phyloP scores from a whole-genome alignment of 306 rosid genomes.

The Vicia villosa region DNA sequence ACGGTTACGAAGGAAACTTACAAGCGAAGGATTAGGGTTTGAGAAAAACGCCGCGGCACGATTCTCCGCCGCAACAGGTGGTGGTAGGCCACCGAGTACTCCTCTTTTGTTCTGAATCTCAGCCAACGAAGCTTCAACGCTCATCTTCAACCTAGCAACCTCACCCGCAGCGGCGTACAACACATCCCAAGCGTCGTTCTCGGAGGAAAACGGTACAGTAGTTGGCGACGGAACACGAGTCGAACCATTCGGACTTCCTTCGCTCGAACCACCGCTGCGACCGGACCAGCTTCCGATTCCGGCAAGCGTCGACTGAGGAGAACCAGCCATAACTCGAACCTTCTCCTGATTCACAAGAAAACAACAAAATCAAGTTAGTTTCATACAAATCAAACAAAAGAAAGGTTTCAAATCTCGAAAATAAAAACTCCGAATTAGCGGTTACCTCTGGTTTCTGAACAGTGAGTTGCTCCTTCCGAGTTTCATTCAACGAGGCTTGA shows the following conservation, averaged over 20 bases:
- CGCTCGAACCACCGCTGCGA: conserved; percentile 53
- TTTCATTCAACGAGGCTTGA: conserved; percentile 53
- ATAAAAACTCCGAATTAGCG: not conserved
- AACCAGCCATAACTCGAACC: conserved; percentile 47
- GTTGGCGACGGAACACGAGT: conserved; percentile 79
- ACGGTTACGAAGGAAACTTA: not conserved
- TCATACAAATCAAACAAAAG: not conserved
- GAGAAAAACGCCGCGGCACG: conserved; percentile 30
- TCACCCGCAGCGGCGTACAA: conserved; percentile 79
- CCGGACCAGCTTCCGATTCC: conserved; percentile 79
- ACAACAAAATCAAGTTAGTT: not conserved
- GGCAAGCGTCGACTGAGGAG: conserved; percentile 81
- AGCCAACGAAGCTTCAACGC: conserved; percentile 32
- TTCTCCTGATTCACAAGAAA: conserved; percentile 26
- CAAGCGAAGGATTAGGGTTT: conserved; percentile 37
- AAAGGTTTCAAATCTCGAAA: not conserved
- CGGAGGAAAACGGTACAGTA: conserved; percentile 58
- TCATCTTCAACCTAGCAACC: conserved; percentile 76
- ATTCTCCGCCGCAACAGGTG: conserved; percentile 11
- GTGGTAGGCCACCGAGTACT: conserved; percentile 35
- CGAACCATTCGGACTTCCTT: conserved; percentile 69
- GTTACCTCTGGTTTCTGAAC: conserved; percentile 55
- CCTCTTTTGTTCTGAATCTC: conserved; percentile 39
- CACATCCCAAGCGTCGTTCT: conserved; percentile 70
- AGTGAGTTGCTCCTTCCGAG: conserved; percentile 41